Conservation (phyloP, 1,139 yeast genomes). For the Yamadazyma triangularis region DNA sequence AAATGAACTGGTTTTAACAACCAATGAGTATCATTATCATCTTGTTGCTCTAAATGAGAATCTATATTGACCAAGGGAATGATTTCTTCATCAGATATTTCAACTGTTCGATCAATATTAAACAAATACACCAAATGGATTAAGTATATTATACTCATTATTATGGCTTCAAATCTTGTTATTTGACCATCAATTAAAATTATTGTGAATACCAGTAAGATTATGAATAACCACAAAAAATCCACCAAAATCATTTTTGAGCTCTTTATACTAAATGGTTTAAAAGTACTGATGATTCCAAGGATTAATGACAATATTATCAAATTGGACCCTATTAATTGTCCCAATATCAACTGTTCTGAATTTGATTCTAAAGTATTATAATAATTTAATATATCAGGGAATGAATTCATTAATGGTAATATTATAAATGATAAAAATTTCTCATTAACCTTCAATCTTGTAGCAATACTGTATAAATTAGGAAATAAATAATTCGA, state of each 20-base stretch:
- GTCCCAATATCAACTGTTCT: conserved; percentile 37
- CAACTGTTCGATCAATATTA: conserved; percentile 11
- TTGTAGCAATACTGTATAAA: conserved; percentile 24
- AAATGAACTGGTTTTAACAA: neutral
- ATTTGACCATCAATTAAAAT: conserved; percentile 50
- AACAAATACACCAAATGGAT: conserved; percentile 21
- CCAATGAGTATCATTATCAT: neutral
- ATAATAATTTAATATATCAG: conserved; percentile 37
- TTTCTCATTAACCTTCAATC: conserved; percentile 25
- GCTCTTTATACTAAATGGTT: conserved; percentile 20
- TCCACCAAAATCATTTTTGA: conserved; percentile 23
- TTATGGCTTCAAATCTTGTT: conserved; percentile 39
- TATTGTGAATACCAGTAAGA: conserved; percentile 35
- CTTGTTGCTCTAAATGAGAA: conserved; percentile 1
- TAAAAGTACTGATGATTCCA: conserved; percentile 29
- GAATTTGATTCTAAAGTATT: conserved; percentile 27
- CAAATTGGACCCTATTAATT: conserved; percentile 35
- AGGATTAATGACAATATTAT: conserved; percentile 34
- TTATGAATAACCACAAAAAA: conserved; percentile 28
- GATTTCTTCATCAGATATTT: conserved; percentile 2
- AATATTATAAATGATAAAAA: conserved; percentile 32
- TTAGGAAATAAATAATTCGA: conserved; percentile 32
- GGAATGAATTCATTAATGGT: conserved; percentile 38
- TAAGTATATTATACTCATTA: conserved; percentile 37
- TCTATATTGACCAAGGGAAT: conserved; percentile 3